Evolutionary conservation across 148 eudicot genomes (phyloP).

Genomic region (Hydrangea macrophylla): DNA sequence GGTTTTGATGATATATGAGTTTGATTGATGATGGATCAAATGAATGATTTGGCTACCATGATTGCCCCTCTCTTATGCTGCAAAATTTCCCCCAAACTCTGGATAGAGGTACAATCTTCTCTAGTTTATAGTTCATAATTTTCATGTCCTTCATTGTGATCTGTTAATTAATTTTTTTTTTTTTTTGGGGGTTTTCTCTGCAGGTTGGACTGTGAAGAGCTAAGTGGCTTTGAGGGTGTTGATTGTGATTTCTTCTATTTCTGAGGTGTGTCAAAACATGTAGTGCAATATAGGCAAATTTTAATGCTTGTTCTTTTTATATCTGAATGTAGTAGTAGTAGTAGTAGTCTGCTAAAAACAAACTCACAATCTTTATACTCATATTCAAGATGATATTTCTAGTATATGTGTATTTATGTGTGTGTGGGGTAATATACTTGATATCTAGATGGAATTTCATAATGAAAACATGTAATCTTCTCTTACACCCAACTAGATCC

Average conservation of each 20-base stretch:
- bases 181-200: not conserved
- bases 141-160: not conserved
- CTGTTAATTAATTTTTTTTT: not conserved
- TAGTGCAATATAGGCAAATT: not conserved
- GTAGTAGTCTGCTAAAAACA: not conserved
- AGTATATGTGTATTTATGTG: not conserved
- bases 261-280: slow-evolving; percentile 4
- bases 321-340: not conserved
- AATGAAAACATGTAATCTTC: not conserved
- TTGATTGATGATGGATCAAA: not conserved
- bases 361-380: not conserved
- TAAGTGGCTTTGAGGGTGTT: slow-evolving; percentile 11
- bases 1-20: not conserved
- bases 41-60: not conserved
- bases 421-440: not conserved
- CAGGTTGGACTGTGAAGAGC: slow-evolving; percentile 1
- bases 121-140: not conserved
- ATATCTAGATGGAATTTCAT: not conserved
- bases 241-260: not conserved
- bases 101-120: not conserved
- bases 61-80: slow-evolving; percentile 6
- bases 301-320: not conserved
- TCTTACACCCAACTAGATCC: not conserved
- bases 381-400: not conserved
- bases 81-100: not conserved